Conservation (phyloP, 2,329 filamentous ascomycete genomes). For the Thielaviopsis punctulata region DNA sequence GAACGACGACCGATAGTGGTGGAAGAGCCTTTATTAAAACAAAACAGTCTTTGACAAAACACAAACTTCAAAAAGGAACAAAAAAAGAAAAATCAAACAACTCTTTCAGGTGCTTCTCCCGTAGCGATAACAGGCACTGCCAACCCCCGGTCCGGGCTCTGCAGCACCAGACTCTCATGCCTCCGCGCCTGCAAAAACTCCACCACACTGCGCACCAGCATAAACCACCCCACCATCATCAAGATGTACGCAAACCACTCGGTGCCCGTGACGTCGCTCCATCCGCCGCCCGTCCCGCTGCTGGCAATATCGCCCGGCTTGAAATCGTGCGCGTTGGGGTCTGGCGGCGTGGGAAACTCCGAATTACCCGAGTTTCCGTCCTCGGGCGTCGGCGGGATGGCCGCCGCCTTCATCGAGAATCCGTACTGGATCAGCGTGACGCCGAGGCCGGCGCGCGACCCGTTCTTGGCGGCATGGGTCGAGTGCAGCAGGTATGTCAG, state of each 20-base stretch:
- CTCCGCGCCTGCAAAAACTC: slow-evolving; percentile 77
- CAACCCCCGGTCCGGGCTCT: slow-evolving; percentile 79
- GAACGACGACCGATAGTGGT: no score
- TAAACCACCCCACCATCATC: slow-evolving; percentile 98
- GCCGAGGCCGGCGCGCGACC: slow-evolving; percentile 81
- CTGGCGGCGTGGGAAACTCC: slow-evolving; percentile 53
- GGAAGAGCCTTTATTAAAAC: background rate
- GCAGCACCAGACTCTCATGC: slow-evolving; percentile 83
- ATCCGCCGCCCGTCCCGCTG: slow-evolving; percentile 22
- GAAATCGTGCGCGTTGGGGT: slow-evolving; percentile 84
- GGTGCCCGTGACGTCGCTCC: slow-evolving; percentile 46
- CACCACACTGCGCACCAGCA: slow-evolving; percentile 81
- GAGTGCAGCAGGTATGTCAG: slow-evolving; percentile 96
- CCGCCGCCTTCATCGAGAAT: slow-evolving; percentile 72
- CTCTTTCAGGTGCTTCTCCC: slow-evolving; percentile 62
- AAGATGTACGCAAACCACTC: slow-evolving; percentile 86
- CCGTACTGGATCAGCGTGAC: slow-evolving; percentile 94
- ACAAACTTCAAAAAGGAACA: background rate
- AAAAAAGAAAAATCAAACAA: slow-evolving; percentile 36
- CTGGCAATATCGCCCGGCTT: slow-evolving; percentile 51
- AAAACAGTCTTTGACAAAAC: background rate
- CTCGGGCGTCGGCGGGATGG: slow-evolving; percentile 24
- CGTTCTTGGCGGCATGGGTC: slow-evolving; percentile 94
- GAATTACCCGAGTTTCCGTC: slow-evolving; percentile 30
- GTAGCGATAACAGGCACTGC: slow-evolving; percentile 73